A percentile compares a stretch with the other conserved stretches of the same genome.
These are phyloP conservation scores for Cardamine chenopodiifolia DNA, from an alignment of 345 rosid species.

Conservation along the genomic window DNA sequence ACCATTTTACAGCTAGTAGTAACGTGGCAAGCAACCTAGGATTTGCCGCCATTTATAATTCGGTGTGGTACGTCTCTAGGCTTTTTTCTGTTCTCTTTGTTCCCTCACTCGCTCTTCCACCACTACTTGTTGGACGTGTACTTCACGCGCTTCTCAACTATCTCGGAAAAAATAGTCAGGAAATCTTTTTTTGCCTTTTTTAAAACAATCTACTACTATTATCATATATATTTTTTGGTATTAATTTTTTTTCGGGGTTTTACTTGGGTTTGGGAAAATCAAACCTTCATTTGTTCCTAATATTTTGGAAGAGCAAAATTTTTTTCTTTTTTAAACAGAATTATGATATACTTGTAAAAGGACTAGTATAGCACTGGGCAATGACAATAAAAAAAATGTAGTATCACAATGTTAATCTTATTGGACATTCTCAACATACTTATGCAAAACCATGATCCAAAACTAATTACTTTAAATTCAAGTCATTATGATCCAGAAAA, in stretches of 20 bases:
- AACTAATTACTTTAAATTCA: no score
- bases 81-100: conserved; percentile 51
- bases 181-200: not conserved
- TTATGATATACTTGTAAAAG: not conserved
- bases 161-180: not conserved
- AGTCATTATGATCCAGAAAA: not conserved
- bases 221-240: not conserved
- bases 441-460: not conserved
- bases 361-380: not conserved
- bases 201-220: not conserved
- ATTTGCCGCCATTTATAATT: conserved; percentile 74
- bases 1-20: conserved; percentile 50
- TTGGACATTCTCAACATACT: not conserved
- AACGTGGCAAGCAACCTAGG: conserved; percentile 89
- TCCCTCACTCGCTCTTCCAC: conserved; percentile 32
- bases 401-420: not conserved
- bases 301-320: not conserved
- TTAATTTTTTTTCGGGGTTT: not conserved
- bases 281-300: not conserved
- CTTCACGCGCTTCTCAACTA: conserved; percentile 8
- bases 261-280: conserved; percentile 2
- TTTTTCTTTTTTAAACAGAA: not conserved
- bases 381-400: not conserved
- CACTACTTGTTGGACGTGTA: not conserved
- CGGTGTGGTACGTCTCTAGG: conserved; percentile 61